These are phyloP conservation scores for Vigna trinervia DNA, from an alignment of 306 rosid genomes.

Conservation along the genomic window DNA sequence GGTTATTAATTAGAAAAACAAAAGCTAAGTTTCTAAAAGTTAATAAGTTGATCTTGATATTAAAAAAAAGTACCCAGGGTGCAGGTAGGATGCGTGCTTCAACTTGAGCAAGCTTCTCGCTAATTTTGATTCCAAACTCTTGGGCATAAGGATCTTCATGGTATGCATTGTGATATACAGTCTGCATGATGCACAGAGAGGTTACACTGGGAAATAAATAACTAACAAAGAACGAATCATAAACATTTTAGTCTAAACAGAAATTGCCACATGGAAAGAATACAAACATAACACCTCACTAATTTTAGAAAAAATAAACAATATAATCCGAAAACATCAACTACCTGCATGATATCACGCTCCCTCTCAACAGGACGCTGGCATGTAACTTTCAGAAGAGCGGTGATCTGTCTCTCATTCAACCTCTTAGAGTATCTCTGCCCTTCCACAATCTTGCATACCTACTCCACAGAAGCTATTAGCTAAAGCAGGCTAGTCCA, in stretches of 20 bases:
- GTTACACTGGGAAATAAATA: neutral
- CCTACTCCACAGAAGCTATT: slow-evolving; percentile 55
- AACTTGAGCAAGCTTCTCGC: slow-evolving; percentile 89
- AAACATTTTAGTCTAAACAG: too few species aligned
- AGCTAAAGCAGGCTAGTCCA: slow-evolving; percentile 8
- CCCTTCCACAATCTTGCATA: slow-evolving; percentile 96
- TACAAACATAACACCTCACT: neutral
- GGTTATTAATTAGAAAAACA: neutral
- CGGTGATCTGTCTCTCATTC: slow-evolving; percentile 90
- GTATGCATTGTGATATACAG: slow-evolving; percentile 87
- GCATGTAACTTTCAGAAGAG: slow-evolving; percentile 85
- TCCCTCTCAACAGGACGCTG: slow-evolving; percentile 96
- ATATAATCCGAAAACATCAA: neutral
- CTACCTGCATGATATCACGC: slow-evolving; percentile 79
- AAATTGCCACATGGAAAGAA: neutral
- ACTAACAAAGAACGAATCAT: neutral
- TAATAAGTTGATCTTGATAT: neutral
- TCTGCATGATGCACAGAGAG: slow-evolving; percentile 52
- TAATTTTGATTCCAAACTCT: slow-evolving; percentile 92
- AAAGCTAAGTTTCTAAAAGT: neutral
- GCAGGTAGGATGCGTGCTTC: slow-evolving; percentile 98
- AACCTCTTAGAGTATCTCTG: slow-evolving; percentile 88
- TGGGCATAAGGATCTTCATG: slow-evolving; percentile 81
- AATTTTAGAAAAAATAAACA: neutral
- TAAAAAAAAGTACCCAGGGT: slow-evolving; percentile 71